These are phyloP conservation scores for Ganoderma meredithae DNA, from an alignment of 1,284 basidiomycete genomes.

Conservation along the genomic window DNA sequence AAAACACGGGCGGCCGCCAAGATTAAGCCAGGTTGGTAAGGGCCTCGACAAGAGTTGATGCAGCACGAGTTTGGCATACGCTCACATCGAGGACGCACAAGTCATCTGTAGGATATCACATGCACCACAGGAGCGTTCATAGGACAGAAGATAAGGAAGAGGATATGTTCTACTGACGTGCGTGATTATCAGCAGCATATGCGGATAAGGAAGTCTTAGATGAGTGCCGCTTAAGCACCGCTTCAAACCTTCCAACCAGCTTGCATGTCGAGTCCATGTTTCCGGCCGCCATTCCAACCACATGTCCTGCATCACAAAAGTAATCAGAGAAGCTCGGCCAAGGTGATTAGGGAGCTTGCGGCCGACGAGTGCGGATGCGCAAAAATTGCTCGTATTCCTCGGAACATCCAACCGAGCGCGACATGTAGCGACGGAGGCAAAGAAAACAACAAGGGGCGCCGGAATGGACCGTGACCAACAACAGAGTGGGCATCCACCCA, in stretches of 20 bases:
- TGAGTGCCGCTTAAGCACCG: neutral
- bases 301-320: neutral
- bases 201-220: neutral
- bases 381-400: constrained; percentile 18
- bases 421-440: constrained; percentile 6
- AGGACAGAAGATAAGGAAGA: neutral
- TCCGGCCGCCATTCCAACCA: neutral
- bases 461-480: neutral
- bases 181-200: neutral
- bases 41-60: neutral
- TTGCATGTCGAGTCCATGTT: neutral
- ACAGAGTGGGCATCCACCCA: neutral
- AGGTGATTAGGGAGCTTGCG: neutral
- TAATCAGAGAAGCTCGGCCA: neutral
- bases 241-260: neutral
- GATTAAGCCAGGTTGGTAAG: neutral
- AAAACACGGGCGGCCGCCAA: neutral
- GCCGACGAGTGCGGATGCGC: neutral
- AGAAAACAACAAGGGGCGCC: neutral
- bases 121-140: neutral
- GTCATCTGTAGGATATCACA: neutral
- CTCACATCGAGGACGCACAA: neutral
- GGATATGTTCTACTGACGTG: neutral
- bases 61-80: neutral
- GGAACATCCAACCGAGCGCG: constrained; percentile 5